Evolutionary conservation across 108 stramenopile species (phyloP), one percentile per base, ranked within the genome.

Genomic region (Discostella pseudostelligera): DNA sequence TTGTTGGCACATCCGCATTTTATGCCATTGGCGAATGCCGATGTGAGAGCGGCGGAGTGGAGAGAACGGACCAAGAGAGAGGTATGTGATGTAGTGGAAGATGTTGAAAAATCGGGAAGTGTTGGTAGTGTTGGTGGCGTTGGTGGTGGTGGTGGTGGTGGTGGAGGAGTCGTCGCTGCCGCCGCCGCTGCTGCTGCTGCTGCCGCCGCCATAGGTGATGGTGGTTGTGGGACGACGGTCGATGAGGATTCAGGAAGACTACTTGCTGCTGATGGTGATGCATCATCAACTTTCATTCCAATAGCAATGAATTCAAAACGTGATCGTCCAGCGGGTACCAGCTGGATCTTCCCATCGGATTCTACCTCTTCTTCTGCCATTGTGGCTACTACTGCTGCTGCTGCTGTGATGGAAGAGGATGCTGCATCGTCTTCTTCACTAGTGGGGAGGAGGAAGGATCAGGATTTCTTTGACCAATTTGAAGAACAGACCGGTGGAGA

Each of bases 311-410:
- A 42, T 75, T 65, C 26, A 62, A 60, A 55, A 47, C 65, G 69
- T 47, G 76, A 90, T 65, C 83, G 89, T 49, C 87, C 89, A 5
- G 78, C 86, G 12, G 93, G 93, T 1, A 94, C 93, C 0, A 94
- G 88, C 14, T 94, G 93, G 93, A 87, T 94, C 8, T 91, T 94
- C 69, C 79, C 83, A 4, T 88, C 87, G 64, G 88, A 88, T 25
- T 89, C 87, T 5, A 83, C 86, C 75, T 84, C 87, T 2, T 50
- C 81, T 56, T 79, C 79, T 20, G 76, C 86, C 75, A 82, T 87
- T 5, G 51, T 81, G 55, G n/a, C n/a, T n/a, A n/a, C 86, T 75
- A 84, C 87, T 2, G 51, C 81, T 56, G 81, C 79, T 20, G 76
- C 86, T 73, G 84, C 87, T 5, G 51, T 81, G 55, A 79, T 79